Evolutionary conservation across 805 yeast genomes (phyloP), one percentile per base, ranked within the genome.

Genomic region (Metschnikowia lachancei): DNA sequence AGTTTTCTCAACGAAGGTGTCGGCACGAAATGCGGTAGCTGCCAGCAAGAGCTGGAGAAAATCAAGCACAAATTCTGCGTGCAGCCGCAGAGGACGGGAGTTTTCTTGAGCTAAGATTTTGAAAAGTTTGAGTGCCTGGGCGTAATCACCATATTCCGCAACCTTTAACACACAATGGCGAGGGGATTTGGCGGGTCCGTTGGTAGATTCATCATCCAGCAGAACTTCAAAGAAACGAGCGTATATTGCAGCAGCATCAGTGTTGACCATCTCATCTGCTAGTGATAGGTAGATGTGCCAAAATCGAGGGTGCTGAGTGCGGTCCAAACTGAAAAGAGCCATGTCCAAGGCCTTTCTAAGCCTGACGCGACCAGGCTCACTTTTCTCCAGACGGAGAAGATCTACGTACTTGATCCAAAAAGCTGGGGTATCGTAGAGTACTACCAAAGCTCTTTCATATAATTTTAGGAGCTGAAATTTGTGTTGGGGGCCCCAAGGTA

Each of bases 231-330:
- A 47, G 49, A 65, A 70, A 35, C 70, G 62, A 13, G 46, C 33
- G 46, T 70, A 72, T 0, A 70, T 56, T 4, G 30, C 29, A 2
- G 66, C 66, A 1, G 62, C 69, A 1, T 80, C 83, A 3, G 75
- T 76, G n/a, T 36, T 22, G 24, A 22, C n/a, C 18, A 72, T 64
- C 1, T 50, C 41, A 36, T 84, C 64, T 46, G 80, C 85, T 49
- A 75, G 57, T 1, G 72, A 65, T 78, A 94, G 78, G 28, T 85
- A 74, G 24, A 67, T 52, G 3, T 74, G 73, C 77, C 77, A 72
- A 3, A 69, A 47, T 7, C 36, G 24, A 7, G 40, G 41, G 60
- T 83, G 89, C 46, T 79, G 82, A 0, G 77, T 59, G 5, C 73
- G 43, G 0, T 85, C 80, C 11, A 85, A 55, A 4, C 65, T 51